A percentile compares a stretch with the other conserved stretches of the same genome.
phyloP scores from a whole-genome alignment of 176 grass and related monocot species.

The Triticum monococcum region DNA sequence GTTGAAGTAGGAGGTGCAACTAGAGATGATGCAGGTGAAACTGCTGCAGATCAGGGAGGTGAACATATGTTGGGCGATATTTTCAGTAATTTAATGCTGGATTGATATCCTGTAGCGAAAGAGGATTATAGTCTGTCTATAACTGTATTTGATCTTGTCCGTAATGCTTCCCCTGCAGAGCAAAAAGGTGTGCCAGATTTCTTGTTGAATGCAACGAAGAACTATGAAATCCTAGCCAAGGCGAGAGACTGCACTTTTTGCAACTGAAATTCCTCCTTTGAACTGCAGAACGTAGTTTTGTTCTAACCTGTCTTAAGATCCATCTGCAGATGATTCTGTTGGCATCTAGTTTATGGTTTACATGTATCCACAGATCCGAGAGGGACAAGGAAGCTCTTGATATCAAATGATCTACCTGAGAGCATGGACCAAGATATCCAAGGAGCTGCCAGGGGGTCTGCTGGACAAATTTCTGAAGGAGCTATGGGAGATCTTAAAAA shows the following conservation, averaged over 20 bases:
- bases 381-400: too few species aligned
- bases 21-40: constrained; percentile 59
- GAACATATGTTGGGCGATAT: not conserved
- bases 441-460: too few species aligned
- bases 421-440: too few species aligned
- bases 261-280: too few species aligned
- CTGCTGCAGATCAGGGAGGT: constrained; percentile 36
- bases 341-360: too few species aligned
- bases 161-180: constrained; percentile 21
- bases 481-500: too few species aligned
- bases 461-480: too few species aligned
- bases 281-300: too few species aligned
- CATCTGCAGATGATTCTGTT: too few species aligned
- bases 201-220: constrained; percentile 90
- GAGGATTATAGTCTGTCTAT: not conserved
- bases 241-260: constrained; percentile 14
- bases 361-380: too few species aligned
- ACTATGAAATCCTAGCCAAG: constrained; percentile 65
- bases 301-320: too few species aligned
- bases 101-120: not conserved
- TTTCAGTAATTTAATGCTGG: not conserved
- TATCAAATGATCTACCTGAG: too few species aligned
- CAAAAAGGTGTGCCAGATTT: constrained; percentile 82
- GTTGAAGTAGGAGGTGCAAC: constrained; percentile 65
- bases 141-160: not conserved